These are phyloP conservation scores for Phyllosticta ampelicida DNA, from an alignment of 2,329 filamentous ascomycete genomes.

Conservation along the genomic window DNA sequence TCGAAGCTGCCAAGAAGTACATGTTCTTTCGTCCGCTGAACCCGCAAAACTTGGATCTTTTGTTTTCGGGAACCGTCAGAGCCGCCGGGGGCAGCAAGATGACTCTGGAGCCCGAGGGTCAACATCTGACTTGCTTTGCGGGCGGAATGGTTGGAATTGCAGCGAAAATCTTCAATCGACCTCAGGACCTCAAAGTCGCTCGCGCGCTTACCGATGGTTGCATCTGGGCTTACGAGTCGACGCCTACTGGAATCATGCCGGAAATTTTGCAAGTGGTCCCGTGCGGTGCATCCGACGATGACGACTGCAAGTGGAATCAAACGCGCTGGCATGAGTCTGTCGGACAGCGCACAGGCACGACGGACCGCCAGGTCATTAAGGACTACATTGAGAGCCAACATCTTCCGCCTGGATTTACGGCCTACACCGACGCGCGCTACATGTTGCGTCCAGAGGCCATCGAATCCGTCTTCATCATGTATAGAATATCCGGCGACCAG, in stretches of 20 bases:
- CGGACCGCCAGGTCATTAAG: slow-evolving; percentile 21
- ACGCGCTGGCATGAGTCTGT: slow-evolving; percentile 34
- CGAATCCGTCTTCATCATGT: slow-evolving; percentile 77
- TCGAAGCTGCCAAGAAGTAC: slow-evolving; percentile 58
- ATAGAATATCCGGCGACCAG: slow-evolving; percentile 68
- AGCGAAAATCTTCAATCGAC: slow-evolving; percentile 40
- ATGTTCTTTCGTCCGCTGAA: slow-evolving; percentile 72
- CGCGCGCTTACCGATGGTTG: slow-evolving; percentile 44
- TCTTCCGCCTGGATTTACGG: slow-evolving; percentile 23
- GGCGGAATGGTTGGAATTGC: slow-evolving; percentile 47
- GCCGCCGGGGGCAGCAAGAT: slow-evolving; percentile 34
- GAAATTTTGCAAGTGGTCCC: slow-evolving; percentile 35
- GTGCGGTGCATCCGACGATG: slow-evolving; percentile 29
- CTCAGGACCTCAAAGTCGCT: slow-evolving; percentile 39
- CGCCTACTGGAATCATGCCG: slow-evolving; percentile 44
- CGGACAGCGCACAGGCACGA: neutral
- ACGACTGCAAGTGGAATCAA: slow-evolving; percentile 35
- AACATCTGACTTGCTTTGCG: slow-evolving; percentile 44
- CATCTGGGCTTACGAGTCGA: slow-evolving; percentile 43
- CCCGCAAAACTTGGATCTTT: slow-evolving; percentile 54
- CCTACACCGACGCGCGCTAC: slow-evolving; percentile 21
- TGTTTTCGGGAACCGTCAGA: slow-evolving; percentile 54
- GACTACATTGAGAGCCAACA: slow-evolving; percentile 23
- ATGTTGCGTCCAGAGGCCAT: slow-evolving; percentile 40
- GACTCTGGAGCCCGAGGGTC: slow-evolving; percentile 32